Evolutionary conservation across 2,329 filamentous ascomycete species (phyloP).

Genomic region (Colletotrichum chlorophyti): DNA sequence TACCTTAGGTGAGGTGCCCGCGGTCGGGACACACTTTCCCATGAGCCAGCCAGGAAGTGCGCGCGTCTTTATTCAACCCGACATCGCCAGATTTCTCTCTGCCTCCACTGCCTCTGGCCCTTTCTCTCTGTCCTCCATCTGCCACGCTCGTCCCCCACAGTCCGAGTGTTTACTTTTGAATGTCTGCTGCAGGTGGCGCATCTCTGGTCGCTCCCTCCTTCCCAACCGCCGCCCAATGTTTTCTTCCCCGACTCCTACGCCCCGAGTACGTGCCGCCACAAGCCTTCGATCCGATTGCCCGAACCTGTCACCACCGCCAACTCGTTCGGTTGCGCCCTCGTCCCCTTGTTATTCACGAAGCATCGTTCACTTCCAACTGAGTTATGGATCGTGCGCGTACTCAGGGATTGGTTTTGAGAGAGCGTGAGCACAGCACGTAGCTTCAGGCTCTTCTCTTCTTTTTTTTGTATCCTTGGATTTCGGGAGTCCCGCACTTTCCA

Average conservation of each 20-base stretch:
- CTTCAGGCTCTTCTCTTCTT: conserved; percentile 29
- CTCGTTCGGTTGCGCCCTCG: conserved; percentile 17
- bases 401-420: conserved; percentile 32
- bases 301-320: conserved; percentile 30
- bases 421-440: conserved; percentile 39
- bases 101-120: not conserved
- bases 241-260: conserved; percentile 20
- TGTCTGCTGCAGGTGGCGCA: conserved; percentile 27
- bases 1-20: too few species aligned
- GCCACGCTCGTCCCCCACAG: conserved; percentile 1
- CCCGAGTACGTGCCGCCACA: conserved; percentile 28
- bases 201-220: conserved; percentile 24
- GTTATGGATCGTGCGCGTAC: conserved; percentile 42
- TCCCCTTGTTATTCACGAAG: not conserved
- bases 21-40: conserved; percentile 20
- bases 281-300: conserved; percentile 20
- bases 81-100: conserved; percentile 12
- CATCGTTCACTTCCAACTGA: conserved; percentile 24
- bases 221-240: conserved; percentile 27
- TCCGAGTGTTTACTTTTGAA: conserved; percentile 19
- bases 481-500: conserved; percentile 25
- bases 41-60: conserved; percentile 14
- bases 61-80: conserved; percentile 18
- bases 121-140: not conserved
- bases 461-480: conserved; percentile 10